These are phyloP conservation scores for Physcomitrium patens DNA, from an alignment of 225 moss, liverwort and hornwort species.

Conservation along the genomic window DNA sequence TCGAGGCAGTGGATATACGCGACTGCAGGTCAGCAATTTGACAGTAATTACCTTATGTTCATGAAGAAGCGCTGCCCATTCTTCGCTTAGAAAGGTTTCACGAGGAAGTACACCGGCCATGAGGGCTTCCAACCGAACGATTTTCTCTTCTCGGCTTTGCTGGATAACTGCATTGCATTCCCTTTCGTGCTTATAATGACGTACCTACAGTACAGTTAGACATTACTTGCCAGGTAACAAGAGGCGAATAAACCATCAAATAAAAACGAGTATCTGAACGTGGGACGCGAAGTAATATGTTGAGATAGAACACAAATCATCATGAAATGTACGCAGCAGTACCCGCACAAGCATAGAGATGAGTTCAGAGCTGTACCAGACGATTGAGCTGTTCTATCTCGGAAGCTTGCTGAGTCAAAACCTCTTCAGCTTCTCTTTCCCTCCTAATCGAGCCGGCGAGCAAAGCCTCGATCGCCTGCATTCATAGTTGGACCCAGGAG, in stretches of 20 bases:
- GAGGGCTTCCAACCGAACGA: slow-evolving; percentile 81
- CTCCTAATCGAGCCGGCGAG: slow-evolving; percentile 91
- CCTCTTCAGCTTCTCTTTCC: slow-evolving; percentile 89
- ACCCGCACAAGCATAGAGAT: background rate
- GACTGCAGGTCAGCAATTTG: background rate
- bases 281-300: background rate
- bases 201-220: slow-evolving; percentile 49
- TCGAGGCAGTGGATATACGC: background rate
- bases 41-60: slow-evolving; percentile 70
- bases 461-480: slow-evolving; percentile 81
- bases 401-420: slow-evolving; percentile 83
- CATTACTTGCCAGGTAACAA: background rate
- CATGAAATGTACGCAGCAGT: background rate
- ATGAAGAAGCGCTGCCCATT: slow-evolving; percentile 81
- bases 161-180: slow-evolving; percentile 91
- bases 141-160: slow-evolving; percentile 92
- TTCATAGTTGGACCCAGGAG: background rate
- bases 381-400: slow-evolving; percentile 98
- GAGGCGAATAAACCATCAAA: background rate
- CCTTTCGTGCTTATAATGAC: slow-evolving; percentile 97
- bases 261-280: background rate
- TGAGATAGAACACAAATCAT: no score
- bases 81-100: slow-evolving; percentile 79
- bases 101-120: slow-evolving; percentile 85
- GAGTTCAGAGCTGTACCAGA: slow-evolving; percentile 52